Evolutionary conservation across 768 basidiomycete genomes (phyloP), one percentile per base, ranked within the genome.

Genomic region (Crepidotus variabilis): DNA sequence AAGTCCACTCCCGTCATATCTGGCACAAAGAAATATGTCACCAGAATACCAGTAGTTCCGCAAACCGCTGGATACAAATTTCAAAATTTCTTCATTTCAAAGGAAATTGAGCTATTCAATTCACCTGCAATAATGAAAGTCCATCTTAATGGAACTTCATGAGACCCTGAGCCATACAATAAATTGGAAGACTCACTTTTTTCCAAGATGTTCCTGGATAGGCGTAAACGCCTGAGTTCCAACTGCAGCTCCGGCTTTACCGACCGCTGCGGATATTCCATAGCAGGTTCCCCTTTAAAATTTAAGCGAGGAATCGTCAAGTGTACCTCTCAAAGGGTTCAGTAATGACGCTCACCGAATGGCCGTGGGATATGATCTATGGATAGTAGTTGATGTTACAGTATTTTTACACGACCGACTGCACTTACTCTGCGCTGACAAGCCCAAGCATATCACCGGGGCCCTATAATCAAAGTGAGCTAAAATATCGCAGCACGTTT

Each of bases 401-500:
- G 52, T 36, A n/a, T 32, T 47, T 11, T 9, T 35, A 28, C 8
- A 50, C 47, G 36, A 35, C 28, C 48, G 10, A 6, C 18, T 28
- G 14, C 22, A 52, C 82, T 70, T 63, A 85, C 83, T 87, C 87
- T 16, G 82, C 80, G 51, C 83, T 84, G 50, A 84, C 81, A 45
- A 87, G 75, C 50, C 85, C 84, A 9, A 86, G 67, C 83, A 87
- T 87, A 62, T 88, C 81, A 20, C 88, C 88, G 2, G 87, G 87
- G 16, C 87, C 87, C 83, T 85, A 59, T 21, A 23, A 50, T 7
- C 49, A 22, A 36, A 63, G n/a, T 57, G 28, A 51, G 39, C n/a
- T 35, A 36, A 46, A 24, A 21, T 20, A 51, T 22, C 14, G 21
- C 28, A 57, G 18, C 8, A 23, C 24, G 32, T 8, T 28, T 35